Base-by-base conservation (phyloP, 805 yeast species). In the Candida alai region DNA sequence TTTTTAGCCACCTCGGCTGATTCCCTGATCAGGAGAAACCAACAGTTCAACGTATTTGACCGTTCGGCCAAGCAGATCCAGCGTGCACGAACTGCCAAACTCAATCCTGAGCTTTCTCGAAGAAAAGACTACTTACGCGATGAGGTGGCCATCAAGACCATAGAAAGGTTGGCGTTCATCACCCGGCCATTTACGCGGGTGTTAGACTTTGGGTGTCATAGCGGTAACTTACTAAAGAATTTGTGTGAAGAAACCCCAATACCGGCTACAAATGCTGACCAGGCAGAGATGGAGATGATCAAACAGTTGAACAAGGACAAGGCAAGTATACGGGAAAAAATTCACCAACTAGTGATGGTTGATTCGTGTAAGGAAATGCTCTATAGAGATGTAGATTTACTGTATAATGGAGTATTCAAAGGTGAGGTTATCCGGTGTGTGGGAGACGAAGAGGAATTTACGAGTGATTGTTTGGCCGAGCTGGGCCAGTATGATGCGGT, bases 131-230 rank as follows among this genome's bases (percentile, higher is more conserved):
- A 84, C 48, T 58, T 86, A 17, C 66, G 88, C 26, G 79, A 81
- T 48, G 93, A 84, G 51, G 76, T 84, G 6, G 88, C 93, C 1
- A 50, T 66, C 16, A 72, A 84, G 34, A 78, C 88, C 7, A 75
- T 84, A 17, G 94, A 85, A 42, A 67, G 95, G 43, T 56, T 86
- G 34, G 78, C 87, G 2, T 81, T 84, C 54, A 73, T 86, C 31
- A 77, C 82, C 29, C 65, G 88, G 31, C 71, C 73, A 15, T 79
- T 84, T 46, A 62, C 70, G 13, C 62, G 65, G 14, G 70, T 81
- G 22, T 58, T 85, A 38, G 94, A 86, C 51, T 71, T 83, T 37
- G 95, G 95, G 3, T 70, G 81, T 8, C 78, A 84, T 30, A 68
- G 80, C 35, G 95, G 95, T 1, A 78, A 76, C 51, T 60, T 80